Conservation (phyloP, 1,284 basidiomycete genomes). For the Cerrena zonata region DNA sequence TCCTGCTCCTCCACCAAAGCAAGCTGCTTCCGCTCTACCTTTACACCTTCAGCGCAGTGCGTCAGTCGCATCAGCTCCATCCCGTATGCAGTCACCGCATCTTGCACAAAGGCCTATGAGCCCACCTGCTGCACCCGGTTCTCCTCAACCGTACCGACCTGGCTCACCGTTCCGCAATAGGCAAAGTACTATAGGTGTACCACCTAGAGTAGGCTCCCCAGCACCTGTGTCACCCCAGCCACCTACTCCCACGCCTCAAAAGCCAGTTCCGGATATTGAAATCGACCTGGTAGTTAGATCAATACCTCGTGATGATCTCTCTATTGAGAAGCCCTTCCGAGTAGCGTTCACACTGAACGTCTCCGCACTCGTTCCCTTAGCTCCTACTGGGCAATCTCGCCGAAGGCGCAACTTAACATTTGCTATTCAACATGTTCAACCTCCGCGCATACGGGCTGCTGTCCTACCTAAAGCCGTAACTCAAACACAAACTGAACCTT, state of each 20-base stretch:
- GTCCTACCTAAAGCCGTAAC: conserved; percentile 15
- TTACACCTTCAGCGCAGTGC: conserved; percentile 59
- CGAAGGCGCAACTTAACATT: conserved; percentile 42
- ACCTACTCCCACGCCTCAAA: conserved; percentile 13
- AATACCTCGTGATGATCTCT: conserved; percentile 40
- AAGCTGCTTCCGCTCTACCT: conserved; percentile 63
- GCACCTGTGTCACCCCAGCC: conserved; percentile 22
- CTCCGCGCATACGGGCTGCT: conserved; percentile 26
- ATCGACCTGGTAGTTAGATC: conserved; percentile 53
- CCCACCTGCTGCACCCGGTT: conserved; percentile 26
- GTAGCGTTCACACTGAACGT: conserved; percentile 48
- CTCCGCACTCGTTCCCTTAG: conserved; percentile 34
- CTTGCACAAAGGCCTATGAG: conserved; percentile 40
- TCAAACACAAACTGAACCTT: conserved; percentile 25
- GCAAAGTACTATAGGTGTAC: conserved; percentile 29
- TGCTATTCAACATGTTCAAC: conserved; percentile 59
- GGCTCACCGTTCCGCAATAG: conserved; percentile 52
- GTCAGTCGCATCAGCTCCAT: conserved; percentile 32
- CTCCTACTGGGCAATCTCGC: conserved; percentile 23
- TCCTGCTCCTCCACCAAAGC: conserved; percentile 33
- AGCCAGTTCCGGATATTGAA: conserved; percentile 45
- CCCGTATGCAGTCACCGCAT: conserved; percentile 50
- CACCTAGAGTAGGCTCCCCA: conserved; percentile 47
- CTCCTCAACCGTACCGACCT: conserved; percentile 41
- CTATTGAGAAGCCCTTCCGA: conserved; percentile 52